Percentiles rank a stretch among this genome's conserved stretches.
Evolutionary conservation across 805 yeast genomes (phyloP).

Genomic region (Candida ulmi): DNA sequence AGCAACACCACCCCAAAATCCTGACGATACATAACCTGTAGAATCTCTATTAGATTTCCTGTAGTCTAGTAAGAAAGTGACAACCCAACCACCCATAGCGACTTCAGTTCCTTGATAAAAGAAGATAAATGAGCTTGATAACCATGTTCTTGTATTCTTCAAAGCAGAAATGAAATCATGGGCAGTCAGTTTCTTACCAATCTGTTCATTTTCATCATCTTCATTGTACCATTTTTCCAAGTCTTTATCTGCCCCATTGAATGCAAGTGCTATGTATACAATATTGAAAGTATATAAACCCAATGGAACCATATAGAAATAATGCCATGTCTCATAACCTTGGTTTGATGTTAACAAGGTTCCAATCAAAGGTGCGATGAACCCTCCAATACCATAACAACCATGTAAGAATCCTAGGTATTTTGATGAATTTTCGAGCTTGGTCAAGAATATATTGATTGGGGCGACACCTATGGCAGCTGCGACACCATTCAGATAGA

Average conservation of each 20-base stretch:
- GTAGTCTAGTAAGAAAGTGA: conserved; percentile 49
- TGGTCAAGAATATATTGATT: conserved; percentile 45
- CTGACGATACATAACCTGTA: conserved; percentile 56
- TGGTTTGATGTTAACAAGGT: conserved; percentile 46
- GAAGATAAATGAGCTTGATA: conserved; percentile 45
- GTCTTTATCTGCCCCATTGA: conserved; percentile 42
- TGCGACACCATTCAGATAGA: conserved; percentile 55
- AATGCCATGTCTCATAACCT: conserved; percentile 45
- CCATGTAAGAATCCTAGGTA: conserved; percentile 56
- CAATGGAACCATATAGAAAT: conserved; percentile 43
- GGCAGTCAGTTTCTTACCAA: not conserved
- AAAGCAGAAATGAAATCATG: conserved; percentile 33
- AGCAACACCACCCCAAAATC: conserved; percentile 63
- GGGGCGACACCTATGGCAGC: conserved; percentile 44
- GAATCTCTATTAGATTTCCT: conserved; percentile 36
- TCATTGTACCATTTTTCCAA: conserved; percentile 16
- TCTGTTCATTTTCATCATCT: conserved; percentile 4
- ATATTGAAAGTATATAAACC: conserved; percentile 34
- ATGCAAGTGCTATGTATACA: conserved; percentile 33
- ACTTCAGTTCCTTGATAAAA: conserved; percentile 65
- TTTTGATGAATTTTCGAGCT: conserved; percentile 36
- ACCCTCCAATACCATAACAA: conserved; percentile 59
- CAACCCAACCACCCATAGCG: conserved; percentile 59
- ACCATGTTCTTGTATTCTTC: conserved; percentile 41
- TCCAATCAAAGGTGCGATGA: conserved; percentile 52